Evolutionary conservation across 2,329 filamentous ascomycete species (phyloP).

Genomic region (Calonectria leucothoes): DNA sequence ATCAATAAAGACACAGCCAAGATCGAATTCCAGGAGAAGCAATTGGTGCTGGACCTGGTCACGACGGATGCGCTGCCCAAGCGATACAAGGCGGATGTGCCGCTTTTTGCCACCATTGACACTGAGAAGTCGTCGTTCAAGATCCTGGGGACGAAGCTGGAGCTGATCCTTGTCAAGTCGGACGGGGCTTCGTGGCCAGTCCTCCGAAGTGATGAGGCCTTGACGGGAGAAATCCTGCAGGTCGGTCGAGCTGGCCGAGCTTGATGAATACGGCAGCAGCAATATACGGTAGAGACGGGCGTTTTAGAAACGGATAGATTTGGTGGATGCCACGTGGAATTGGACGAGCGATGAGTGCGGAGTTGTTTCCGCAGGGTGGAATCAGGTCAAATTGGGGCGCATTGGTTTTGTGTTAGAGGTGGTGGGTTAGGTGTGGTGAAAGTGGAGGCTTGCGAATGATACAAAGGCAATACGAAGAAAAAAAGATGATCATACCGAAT

Average conservation of each 20-base stretch:
- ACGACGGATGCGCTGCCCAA: conserved; percentile 83
- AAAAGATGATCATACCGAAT: neutral
- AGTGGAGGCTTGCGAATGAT: neutral
- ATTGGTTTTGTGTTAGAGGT: neutral
- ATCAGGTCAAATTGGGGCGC: neutral
- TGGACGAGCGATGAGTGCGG: conserved; percentile 20
- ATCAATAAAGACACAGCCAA: conserved; percentile 85
- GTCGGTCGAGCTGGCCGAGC: conserved; percentile 80
- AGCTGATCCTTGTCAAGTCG: conserved; percentile 78
- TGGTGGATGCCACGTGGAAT: conserved; percentile 14
- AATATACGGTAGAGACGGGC: conserved; percentile 7
- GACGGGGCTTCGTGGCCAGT: conserved; percentile 88
- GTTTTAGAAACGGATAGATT: neutral
- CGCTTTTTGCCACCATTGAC: conserved; percentile 83
- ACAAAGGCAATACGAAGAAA: neutral
- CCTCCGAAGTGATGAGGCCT: conserved; percentile 79
- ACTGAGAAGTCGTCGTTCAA: conserved; percentile 80
- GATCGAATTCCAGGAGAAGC: conserved; percentile 73
- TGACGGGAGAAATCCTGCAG: conserved; percentile 85
- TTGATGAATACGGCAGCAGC: conserved; percentile 7
- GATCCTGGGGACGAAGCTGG: conserved; percentile 89
- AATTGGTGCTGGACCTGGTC: conserved; percentile 82
- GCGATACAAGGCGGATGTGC: conserved; percentile 79
- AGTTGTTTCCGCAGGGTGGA: conserved; percentile 9
- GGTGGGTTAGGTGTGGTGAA: neutral